Evolutionary conservation across 768 basidiomycete genomes (phyloP).

Genomic region (Lepiota venenata): DNA sequence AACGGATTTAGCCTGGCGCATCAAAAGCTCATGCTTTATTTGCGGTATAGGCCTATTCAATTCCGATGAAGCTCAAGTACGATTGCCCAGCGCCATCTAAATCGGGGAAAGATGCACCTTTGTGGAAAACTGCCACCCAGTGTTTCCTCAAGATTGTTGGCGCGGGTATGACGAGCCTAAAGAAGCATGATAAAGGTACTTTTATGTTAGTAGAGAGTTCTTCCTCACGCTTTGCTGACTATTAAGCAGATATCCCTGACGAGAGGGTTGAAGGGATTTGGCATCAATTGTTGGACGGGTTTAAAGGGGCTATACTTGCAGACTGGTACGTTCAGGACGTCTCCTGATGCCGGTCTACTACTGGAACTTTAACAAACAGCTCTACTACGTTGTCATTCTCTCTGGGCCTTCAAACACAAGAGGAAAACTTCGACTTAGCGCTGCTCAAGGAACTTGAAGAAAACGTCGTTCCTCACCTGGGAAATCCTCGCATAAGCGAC

Average conservation of each 20-base stretch:
- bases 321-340: constrained; percentile 59
- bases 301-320: constrained; percentile 76
- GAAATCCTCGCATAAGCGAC: constrained; percentile 67
- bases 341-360: background rate
- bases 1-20: background rate
- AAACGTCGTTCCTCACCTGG: constrained; percentile 76
- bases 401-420: constrained; percentile 64
- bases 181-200: constrained; percentile 47
- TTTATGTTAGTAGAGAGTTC: background rate
- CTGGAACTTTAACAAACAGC: constrained; percentile 29
- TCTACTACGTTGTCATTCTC: constrained; percentile 54
- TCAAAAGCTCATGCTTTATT: background rate
- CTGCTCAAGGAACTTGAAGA: constrained; percentile 78
- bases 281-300: constrained; percentile 79
- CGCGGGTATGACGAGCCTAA: constrained; percentile 54
- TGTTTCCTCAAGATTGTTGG: constrained; percentile 74
- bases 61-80: constrained; percentile 93
- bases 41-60: constrained; percentile 66
- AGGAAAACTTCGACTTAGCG: constrained; percentile 83
- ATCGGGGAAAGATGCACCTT: constrained; percentile 79
- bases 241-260: constrained; percentile 46
- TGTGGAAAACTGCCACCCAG: constrained; percentile 95
- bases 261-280: constrained; percentile 80
- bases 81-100: constrained; percentile 90
- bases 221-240: background rate